phyloP scores from a whole-genome alignment of 1,284 basidiomycete species.

The Kwoniella shivajii region DNA sequence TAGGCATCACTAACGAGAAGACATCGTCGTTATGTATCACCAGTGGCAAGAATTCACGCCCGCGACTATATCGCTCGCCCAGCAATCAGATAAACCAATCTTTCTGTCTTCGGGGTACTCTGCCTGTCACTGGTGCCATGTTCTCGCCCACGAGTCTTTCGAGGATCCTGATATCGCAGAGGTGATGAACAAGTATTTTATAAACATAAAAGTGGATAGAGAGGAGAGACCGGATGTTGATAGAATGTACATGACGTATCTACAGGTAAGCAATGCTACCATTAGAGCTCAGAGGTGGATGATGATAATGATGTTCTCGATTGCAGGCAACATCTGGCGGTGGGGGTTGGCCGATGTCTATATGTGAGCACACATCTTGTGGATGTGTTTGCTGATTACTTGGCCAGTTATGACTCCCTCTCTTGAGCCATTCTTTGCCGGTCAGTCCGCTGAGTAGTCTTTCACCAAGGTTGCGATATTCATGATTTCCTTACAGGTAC shows the following conservation, averaged over 20 bases:
- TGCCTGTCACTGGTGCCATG: conserved; percentile 51
- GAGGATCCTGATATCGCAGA: conserved; percentile 55
- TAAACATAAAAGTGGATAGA: conserved; percentile 59
- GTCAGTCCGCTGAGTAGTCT: too few species aligned
- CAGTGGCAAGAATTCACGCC: conserved; percentile 58
- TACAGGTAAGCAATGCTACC: conserved; percentile 52
- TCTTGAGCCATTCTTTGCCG: conserved; percentile 57
- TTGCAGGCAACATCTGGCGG: conserved; percentile 53
- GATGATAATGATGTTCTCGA: neutral
- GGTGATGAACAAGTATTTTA: conserved; percentile 57
- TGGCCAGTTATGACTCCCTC: conserved; percentile 55
- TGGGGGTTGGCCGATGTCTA: conserved; percentile 59
- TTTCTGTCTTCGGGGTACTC: conserved; percentile 59
- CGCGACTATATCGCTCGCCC: conserved; percentile 55
- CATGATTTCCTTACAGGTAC: conserved; percentile 48
- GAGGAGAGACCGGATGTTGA: conserved; percentile 59
- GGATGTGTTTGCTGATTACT: neutral
- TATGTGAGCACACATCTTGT: conserved; percentile 28
- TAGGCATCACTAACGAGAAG: too few species aligned
- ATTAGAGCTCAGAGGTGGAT: neutral
- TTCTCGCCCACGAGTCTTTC: conserved; percentile 55
- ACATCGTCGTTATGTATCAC: neutral
- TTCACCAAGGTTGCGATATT: too few species aligned
- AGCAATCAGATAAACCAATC: conserved; percentile 54
- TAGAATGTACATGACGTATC: conserved; percentile 58